Percentiles rank a stretch among this genome's conserved stretches.
Evolutionary conservation across 306 rosid genomes (phyloP).

Genomic region (Datisca glomerata): DNA sequence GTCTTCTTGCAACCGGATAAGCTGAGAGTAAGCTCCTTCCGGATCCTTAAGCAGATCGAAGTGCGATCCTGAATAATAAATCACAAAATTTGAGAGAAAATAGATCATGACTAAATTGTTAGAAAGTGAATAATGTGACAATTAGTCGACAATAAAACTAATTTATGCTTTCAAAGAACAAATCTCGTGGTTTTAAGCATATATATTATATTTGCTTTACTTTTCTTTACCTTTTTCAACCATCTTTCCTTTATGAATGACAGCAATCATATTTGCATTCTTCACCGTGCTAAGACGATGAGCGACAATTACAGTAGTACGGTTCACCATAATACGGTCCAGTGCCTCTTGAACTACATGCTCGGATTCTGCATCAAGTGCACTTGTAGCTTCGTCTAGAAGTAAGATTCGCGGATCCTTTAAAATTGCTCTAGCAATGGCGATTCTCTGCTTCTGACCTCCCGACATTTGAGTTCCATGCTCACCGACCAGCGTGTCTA

Average conservation of each 20-base stretch:
- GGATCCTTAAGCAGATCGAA: conserved; percentile 36
- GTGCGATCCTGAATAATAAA: conserved; percentile 45
- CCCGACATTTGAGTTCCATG: conserved; percentile 72
- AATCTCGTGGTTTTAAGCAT: too few species aligned
- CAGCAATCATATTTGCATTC: conserved; percentile 38
- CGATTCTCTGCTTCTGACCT: conserved; percentile 51
- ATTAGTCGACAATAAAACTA: too few species aligned
- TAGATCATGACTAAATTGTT: too few species aligned
- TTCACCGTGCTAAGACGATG: conserved; percentile 41
- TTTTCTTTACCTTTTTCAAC: conserved; percentile 30
- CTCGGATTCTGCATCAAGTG: conserved; percentile 49
- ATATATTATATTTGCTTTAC: not conserved
- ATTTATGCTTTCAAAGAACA: too few species aligned
- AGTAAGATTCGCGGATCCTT: conserved; percentile 39
- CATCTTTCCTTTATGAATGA: conserved; percentile 32
- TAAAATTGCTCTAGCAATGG: conserved; percentile 43
- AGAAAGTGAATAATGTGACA: too few species aligned
- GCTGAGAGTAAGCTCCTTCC: conserved; percentile 60
- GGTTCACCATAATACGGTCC: conserved; percentile 30
- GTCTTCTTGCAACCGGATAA: conserved; percentile 42
- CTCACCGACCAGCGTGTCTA: conserved; percentile 69
- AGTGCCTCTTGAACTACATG: conserved; percentile 40
- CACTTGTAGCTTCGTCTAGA: conserved; percentile 49
- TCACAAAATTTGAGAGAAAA: not conserved
- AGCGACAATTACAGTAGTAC: conserved; percentile 37